Evolutionary conservation across 805 yeast genomes (phyloP).

Genomic region (Starmerella potacharoeniae): DNA sequence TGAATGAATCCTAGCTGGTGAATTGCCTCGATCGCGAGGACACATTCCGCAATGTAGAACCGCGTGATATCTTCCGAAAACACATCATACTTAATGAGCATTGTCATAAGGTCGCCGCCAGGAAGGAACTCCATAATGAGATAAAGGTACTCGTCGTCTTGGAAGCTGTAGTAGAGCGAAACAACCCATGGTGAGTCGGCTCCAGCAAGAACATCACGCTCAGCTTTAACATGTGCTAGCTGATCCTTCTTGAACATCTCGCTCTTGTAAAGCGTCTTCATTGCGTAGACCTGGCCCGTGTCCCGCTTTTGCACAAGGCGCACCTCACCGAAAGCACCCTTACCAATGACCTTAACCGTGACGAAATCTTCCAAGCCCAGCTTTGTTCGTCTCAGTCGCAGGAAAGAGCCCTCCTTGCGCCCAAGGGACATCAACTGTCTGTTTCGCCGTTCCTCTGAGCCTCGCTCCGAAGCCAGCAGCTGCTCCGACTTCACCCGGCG

Average conservation of each 20-base stretch:
- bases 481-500: constrained; percentile 79
- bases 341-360: constrained; percentile 85
- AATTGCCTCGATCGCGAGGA: constrained; percentile 84
- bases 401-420: constrained; percentile 74
- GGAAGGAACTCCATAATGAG: constrained; percentile 75
- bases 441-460: constrained; percentile 75
- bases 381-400: constrained; percentile 75
- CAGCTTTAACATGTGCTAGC: constrained; percentile 89
- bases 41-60: constrained; percentile 93
- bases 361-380: constrained; percentile 67
- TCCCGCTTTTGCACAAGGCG: constrained; percentile 86
- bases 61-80: constrained; percentile 82
- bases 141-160: constrained; percentile 62
- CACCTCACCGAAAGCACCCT: constrained; percentile 97
- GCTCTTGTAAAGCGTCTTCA: constrained; percentile 80
- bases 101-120: constrained; percentile 85
- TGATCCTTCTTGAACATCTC: constrained; percentile 95
- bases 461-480: constrained; percentile 52
- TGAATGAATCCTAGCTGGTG: constrained; percentile 91
- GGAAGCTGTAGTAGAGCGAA: constrained; percentile 69
- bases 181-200: constrained; percentile 85
- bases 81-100: constrained; percentile 88
- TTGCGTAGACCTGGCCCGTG: constrained; percentile 84
- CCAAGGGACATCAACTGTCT: constrained; percentile 76
- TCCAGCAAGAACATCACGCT: constrained; percentile 87